A percentile compares a stretch with the other conserved stretches of the same genome.
phyloP scores from a whole-genome alignment of 139 green algal species.

The Chlorella sp. region DNA sequence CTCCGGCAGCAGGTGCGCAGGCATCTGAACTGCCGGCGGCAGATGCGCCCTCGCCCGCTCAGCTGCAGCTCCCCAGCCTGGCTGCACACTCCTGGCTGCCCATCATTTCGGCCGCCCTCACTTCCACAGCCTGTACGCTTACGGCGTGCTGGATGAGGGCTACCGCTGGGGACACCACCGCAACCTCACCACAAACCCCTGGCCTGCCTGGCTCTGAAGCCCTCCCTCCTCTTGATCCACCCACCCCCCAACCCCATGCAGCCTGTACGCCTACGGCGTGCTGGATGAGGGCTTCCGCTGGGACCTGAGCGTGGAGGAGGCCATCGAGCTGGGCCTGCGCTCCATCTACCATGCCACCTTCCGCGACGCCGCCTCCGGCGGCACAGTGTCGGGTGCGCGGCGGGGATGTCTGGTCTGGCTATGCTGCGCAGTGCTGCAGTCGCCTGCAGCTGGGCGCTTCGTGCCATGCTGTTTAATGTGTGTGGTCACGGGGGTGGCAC shows the following conservation, averaged over 20 bases:
- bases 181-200: background rate
- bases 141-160: background rate
- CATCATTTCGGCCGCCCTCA: no score
- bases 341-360: constrained; percentile 99
- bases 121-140: no score
- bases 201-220: no score
- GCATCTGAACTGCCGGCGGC: no score
- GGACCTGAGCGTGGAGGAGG: constrained; percentile 95
- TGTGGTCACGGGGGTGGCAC: no score
- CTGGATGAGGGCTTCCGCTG: constrained; percentile 94
- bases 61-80: no score
- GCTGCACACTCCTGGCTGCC: no score
- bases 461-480: no score
- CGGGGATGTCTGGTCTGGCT: background rate
- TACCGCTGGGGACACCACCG: background rate
- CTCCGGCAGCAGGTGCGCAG: no score
- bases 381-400: constrained; percentile 88
- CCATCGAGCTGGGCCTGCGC: constrained; percentile 90
- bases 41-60: no score
- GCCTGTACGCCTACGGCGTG: constrained; percentile 98
- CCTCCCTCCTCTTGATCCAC: background rate
- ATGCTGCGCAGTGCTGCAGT: background rate
- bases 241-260: constrained; percentile 22
- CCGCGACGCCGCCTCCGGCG: constrained; percentile 95
- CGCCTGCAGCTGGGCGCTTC: background rate